Evolutionary conservation across 208 protist genomes (phyloP), one percentile per base, ranked within the genome.

Genomic region (Trypanosoma avium): DNA sequence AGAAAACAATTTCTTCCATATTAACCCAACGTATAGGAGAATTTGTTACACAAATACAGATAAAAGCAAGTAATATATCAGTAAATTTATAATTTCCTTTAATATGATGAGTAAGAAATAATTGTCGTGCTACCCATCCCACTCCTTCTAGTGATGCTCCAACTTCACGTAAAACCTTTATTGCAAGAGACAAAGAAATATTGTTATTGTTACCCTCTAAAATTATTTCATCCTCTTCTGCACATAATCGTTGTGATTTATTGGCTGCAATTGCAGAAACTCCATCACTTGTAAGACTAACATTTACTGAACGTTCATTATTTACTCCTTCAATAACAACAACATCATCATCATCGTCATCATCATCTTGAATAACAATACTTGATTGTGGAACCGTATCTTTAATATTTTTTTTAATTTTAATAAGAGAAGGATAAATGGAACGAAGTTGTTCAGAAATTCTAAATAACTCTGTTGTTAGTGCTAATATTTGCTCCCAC

Each of bases 401-500:
- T 15, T 24, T 12, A 1, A 3, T 46, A 19, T 35, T 40, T n/a
- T 26, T 26, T 3, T 26, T 52, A 3, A 2, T 52, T 1, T 24
- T 52, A 52, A 3, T 30, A 15, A 9, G n/a, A 26, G 24, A 24
- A 27, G 12, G 21, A 15, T 33, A 15, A 10, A 21, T 27, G 36
- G 63, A 29, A 55, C 42, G 54, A 29, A 61, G 4, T 42, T 42
- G 35, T 35, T 61, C 45, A 30, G 21, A 8, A 17, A 69, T 15
- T 0, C 17, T 43, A 49, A 60, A n/a, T 30, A 32, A 26, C 29
- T 61, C 53, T 0, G 50, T 60, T 32, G 49, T 24, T 33, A 67
- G 24, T 4, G 33, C 61, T 17, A 70, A 30, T 43, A 70, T 50
- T 24, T 63, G 64, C 15, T 49, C 32, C 53, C 52, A 61, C 56